Conservation (phyloP, 1,139 yeast species). For the Scheffersomyces segobiensis region DNA sequence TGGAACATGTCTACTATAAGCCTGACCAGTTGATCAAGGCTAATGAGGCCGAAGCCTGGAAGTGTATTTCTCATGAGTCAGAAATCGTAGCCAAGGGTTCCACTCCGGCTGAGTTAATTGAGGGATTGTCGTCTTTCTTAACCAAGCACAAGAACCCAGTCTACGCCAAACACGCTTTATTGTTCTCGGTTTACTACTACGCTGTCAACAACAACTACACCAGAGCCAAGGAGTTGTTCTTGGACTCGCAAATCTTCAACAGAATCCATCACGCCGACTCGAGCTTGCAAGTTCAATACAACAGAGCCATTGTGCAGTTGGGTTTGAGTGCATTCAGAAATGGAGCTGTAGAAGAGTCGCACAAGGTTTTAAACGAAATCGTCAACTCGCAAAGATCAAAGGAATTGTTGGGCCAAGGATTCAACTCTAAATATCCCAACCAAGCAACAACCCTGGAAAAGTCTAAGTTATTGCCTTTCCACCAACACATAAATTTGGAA, state of each 20-base stretch:
- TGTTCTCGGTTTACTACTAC: slow-evolving; percentile 84
- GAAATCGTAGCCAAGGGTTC: slow-evolving; percentile 33
- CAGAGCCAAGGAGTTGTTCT: slow-evolving; percentile 84
- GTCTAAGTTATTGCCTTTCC: slow-evolving; percentile 92
- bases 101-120: slow-evolving; percentile 51
- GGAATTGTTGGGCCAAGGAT: slow-evolving; percentile 94
- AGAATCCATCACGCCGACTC: slow-evolving; percentile 84
- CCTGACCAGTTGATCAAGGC: slow-evolving; percentile 72
- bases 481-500: slow-evolving; percentile 96
- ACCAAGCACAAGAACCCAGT: slow-evolving; percentile 65
- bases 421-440: slow-evolving; percentile 65
- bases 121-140: slow-evolving; percentile 64
- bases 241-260: slow-evolving; percentile 81
- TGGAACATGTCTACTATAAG: slow-evolving; percentile 93
- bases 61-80: slow-evolving; percentile 36
- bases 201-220: slow-evolving; percentile 84
- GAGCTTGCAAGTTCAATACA: slow-evolving; percentile 84
- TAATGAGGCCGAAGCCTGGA: slow-evolving; percentile 76
- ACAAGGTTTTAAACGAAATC: slow-evolving; percentile 84
- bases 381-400: slow-evolving; percentile 84
- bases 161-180: slow-evolving; percentile 80
- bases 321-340: slow-evolving; percentile 95
- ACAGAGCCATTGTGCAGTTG: slow-evolving; percentile 92
- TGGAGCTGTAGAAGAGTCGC: slow-evolving; percentile 84
- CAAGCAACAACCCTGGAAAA: slow-evolving; percentile 62